phyloP scores from a whole-genome alignment of 345 rosid species.

The Lumnitzera littorea region DNA sequence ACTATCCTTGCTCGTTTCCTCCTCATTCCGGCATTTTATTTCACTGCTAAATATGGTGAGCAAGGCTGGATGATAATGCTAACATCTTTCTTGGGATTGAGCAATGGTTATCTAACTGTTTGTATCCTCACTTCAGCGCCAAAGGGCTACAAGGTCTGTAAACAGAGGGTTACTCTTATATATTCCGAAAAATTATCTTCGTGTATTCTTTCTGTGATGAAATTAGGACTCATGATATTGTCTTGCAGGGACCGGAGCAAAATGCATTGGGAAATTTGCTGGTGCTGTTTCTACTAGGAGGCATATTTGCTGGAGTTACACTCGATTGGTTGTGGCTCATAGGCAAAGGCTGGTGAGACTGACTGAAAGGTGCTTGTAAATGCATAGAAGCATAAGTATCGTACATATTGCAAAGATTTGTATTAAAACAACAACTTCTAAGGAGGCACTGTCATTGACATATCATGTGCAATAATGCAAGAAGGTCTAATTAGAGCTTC shows the following conservation, averaged over 20 bases:
- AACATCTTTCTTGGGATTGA: slow-evolving; percentile 65
- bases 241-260: slow-evolving; percentile 56
- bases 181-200: background rate
- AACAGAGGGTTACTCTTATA: too few species aligned
- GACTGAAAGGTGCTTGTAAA: background rate
- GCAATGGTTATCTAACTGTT: slow-evolving; percentile 67
- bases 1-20: slow-evolving; percentile 41
- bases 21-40: slow-evolving; percentile 69
- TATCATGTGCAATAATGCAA: too few species aligned
- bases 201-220: too few species aligned
- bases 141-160: slow-evolving; percentile 61
- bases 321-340: slow-evolving; percentile 66
- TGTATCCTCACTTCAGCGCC: slow-evolving; percentile 76
- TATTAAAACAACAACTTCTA: too few species aligned
- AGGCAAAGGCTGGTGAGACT: slow-evolving; percentile 53
- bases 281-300: slow-evolving; percentile 42
- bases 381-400: too few species aligned
- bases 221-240: too few species aligned
- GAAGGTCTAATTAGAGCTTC: too few species aligned
- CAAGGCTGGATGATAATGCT: slow-evolving; percentile 88
- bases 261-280: slow-evolving; percentile 65
- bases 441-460: too few species aligned
- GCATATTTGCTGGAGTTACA: slow-evolving; percentile 46
- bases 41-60: slow-evolving; percentile 63
- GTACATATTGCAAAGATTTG: too few species aligned